Conservation (phyloP, 1,139 yeast species). For the Spathaspora sp. region DNA sequence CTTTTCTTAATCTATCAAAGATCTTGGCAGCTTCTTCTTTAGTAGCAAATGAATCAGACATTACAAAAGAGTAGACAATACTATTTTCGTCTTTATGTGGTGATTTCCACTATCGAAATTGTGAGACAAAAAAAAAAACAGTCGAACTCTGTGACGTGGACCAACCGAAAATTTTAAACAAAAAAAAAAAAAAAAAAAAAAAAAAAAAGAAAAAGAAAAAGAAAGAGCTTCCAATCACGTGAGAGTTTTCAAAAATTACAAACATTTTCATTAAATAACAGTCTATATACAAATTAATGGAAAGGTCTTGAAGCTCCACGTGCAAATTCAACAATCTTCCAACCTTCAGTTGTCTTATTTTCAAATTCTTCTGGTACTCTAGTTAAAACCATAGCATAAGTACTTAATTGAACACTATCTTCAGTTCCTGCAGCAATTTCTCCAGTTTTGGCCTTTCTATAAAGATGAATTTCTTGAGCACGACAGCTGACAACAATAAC, state of each 20-base stretch:
- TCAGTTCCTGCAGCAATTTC: constrained; percentile 96
- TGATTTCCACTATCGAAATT: neutral
- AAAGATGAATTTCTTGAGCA: constrained; percentile 93
- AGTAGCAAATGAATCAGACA: constrained; percentile 57
- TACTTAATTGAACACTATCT: constrained; percentile 87
- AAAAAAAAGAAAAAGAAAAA: neutral
- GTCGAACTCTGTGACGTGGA: neutral
- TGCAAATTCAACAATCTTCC: constrained; percentile 94
- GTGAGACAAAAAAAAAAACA: constrained; percentile 2
- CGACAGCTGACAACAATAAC: constrained; percentile 93
- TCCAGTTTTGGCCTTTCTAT: constrained; percentile 86
- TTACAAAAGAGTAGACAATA: constrained; percentile 12
- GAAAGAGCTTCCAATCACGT: constrained; percentile 5
- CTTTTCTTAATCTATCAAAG: constrained; percentile 57
- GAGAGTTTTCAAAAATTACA: neutral
- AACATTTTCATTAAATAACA: neutral
- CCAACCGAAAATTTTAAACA: neutral
- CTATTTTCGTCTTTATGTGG: neutral
- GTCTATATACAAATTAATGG: constrained; percentile 44
- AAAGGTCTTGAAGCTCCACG: constrained; percentile 91
- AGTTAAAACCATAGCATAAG: constrained; percentile 95
- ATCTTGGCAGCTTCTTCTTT: constrained; percentile 62
- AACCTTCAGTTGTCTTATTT: constrained; percentile 90
- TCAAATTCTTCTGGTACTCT: constrained; percentile 91
- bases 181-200: neutral